These are phyloP conservation scores for Aspergillus costaricaensis DNA, from an alignment of 2,329 filamentous ascomycete genomes.

Conservation along the genomic window DNA sequence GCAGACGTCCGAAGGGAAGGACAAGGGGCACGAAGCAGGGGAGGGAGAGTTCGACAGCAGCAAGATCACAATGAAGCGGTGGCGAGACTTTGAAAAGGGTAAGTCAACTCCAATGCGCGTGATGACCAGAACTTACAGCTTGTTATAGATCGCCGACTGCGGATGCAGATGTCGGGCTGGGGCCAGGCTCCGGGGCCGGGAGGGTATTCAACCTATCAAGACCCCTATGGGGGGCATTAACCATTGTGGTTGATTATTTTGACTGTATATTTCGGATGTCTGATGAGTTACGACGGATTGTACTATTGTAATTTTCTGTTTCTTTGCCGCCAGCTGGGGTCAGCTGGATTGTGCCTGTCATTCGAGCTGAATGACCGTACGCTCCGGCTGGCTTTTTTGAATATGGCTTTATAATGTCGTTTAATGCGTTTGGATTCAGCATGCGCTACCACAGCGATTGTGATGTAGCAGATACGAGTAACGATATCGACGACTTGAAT, in stretches of 20 bases:
- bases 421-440: too few relatives aligned
- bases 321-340: background rate
- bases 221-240: conserved; percentile 43
- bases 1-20: conserved; percentile 88
- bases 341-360: too few relatives aligned
- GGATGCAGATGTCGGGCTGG: conserved; percentile 26
- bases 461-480: too few relatives aligned
- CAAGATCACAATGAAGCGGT: conserved; percentile 99
- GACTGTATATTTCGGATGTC: conserved; percentile 3
- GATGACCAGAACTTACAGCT: background rate
- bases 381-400: too few relatives aligned
- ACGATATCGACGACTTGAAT: too few relatives aligned
- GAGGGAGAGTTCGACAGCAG: conserved; percentile 97
- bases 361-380: too few relatives aligned
- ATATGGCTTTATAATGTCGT: too few relatives aligned
- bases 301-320: background rate
- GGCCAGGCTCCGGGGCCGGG: conserved; percentile 14
- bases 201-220: conserved; percentile 37
- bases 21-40: conserved; percentile 77
- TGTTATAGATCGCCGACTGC: conserved; percentile 41
- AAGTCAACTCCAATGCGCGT: conserved; percentile 26
- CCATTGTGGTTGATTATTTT: background rate
- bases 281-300: background rate
- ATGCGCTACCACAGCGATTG: too few relatives aligned
- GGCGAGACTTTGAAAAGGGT: conserved; percentile 91